A percentile compares a stretch with the other conserved stretches of the same genome.
Evolutionary conservation across 2,329 filamentous ascomycete species (phyloP).

Genomic region (Pseudogymnoascus sp.): DNA sequence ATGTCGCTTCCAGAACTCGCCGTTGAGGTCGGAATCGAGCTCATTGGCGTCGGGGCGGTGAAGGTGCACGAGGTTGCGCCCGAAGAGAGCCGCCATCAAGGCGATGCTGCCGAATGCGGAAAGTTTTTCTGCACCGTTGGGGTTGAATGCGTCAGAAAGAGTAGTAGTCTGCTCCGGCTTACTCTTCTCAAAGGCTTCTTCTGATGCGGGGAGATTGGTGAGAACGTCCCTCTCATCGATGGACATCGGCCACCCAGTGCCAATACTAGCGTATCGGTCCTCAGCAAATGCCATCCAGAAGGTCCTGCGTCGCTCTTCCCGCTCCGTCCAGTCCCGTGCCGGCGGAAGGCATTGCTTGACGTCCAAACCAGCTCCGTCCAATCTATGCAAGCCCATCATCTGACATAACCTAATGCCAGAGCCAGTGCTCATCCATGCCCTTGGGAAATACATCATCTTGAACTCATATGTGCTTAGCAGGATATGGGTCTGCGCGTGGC

Average conservation of each 20-base stretch:
- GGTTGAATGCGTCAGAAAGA: constrained; percentile 59
- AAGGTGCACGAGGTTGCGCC: constrained; percentile 81
- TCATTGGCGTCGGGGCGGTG: constrained; percentile 79
- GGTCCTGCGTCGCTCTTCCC: constrained; percentile 80
- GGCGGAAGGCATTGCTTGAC: constrained; percentile 87
- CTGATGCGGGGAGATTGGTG: constrained; percentile 74
- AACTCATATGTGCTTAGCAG: constrained; percentile 82
- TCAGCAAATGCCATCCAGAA: constrained; percentile 93
- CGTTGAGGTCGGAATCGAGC: constrained; percentile 77
- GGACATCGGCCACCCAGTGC: constrained; percentile 93
- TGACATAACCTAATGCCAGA: constrained; percentile 70
- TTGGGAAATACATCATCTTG: constrained; percentile 93
- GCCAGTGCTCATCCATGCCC: constrained; percentile 90
- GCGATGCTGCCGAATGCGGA: constrained; percentile 74
- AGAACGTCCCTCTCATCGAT: constrained; percentile 87
- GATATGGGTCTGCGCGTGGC: constrained; percentile 77
- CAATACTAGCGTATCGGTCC: constrained; percentile 89
- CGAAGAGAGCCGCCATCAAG: constrained; percentile 82
- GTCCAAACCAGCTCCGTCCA: constrained; percentile 75
- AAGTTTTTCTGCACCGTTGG: constrained; percentile 63
- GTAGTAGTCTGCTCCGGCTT: constrained; percentile 63
- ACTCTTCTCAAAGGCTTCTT: constrained; percentile 77
- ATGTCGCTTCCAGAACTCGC: constrained; percentile 93
- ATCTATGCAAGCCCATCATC: constrained; percentile 86
- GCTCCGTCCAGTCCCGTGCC: constrained; percentile 86